Evolutionary conservation across 192 early-diverging fungal genomes (phyloP).

Genomic region (Backusella liffmaniae): DNA sequence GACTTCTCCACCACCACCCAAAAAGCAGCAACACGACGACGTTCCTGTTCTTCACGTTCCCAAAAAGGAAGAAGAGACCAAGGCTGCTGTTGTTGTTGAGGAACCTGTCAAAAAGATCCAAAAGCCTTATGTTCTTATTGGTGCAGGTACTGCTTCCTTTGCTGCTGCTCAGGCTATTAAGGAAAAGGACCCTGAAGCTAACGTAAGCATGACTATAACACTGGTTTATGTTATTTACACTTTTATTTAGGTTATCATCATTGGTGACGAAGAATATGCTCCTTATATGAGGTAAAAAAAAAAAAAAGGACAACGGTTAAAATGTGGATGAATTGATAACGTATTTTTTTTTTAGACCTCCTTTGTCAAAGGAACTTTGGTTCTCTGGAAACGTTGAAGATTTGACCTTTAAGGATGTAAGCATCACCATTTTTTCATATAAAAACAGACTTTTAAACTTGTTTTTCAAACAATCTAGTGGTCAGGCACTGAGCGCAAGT

Average conservation of each 20-base stretch:
- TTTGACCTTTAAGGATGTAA: conserved; percentile 53
- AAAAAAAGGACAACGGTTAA: too few relatives aligned
- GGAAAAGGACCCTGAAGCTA: conserved; percentile 56
- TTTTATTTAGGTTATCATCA: conserved; percentile 47
- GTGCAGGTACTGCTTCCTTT: conserved; percentile 62
- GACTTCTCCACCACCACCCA: conserved; percentile 43
- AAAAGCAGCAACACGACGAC: conserved; percentile 31
- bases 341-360: conserved; percentile 33
- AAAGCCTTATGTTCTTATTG: conserved; percentile 51
- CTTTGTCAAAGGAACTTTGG: conserved; percentile 70
- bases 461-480: conserved; percentile 26
- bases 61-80: neutral
- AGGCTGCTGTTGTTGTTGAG: conserved; percentile 1
- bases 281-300: conserved; percentile 53
- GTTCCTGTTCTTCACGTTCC: conserved; percentile 12
- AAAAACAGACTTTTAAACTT: neutral
- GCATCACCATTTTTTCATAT: neutral
- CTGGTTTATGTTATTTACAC: too few relatives aligned
- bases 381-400: conserved; percentile 45
- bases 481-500: conserved; percentile 56
- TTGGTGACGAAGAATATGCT: conserved; percentile 50
- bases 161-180: conserved; percentile 57
- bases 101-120: conserved; percentile 16
- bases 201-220: conserved; percentile 25
- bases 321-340: neutral